Conservation (phyloP, 805 yeast species). For the Starmerella apis region DNA sequence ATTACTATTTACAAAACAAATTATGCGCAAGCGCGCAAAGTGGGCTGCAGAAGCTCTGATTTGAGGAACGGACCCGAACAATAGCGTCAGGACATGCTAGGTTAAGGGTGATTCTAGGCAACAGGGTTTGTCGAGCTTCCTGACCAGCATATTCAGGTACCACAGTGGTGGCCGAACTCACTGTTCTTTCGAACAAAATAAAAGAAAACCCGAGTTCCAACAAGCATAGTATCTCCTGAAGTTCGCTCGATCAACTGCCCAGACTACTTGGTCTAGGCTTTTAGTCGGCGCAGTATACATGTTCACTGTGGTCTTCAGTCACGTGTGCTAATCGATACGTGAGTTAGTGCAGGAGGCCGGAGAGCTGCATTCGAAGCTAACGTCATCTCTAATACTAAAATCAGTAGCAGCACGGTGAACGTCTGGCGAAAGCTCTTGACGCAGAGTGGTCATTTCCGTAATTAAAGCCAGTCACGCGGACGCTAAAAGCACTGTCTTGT, state of each 20-base stretch:
- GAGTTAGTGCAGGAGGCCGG: constrained; percentile 4
- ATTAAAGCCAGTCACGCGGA: not conserved
- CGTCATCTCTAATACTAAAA: constrained; percentile 6
- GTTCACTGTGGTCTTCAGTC: not conserved
- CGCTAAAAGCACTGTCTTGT: not conserved
- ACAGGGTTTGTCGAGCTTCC: not conserved
- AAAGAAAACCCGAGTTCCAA: no score
- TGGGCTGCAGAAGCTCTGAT: not conserved
- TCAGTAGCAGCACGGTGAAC: not conserved
- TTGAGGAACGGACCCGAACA: not conserved
- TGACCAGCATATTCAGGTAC: no score
- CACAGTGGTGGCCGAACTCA: no score
- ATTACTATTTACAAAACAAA: no score
- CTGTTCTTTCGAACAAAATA: no score
- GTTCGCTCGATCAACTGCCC: no score
- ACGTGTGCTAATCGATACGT: constrained; percentile 5
- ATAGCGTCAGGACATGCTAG: not conserved
- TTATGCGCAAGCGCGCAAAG: not conserved
- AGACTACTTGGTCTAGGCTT: no score
- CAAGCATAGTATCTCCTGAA: no score
- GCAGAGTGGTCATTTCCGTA: not conserved
- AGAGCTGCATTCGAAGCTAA: constrained; percentile 6
- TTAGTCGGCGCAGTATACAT: not conserved
- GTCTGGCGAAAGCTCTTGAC: not conserved
- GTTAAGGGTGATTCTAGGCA: not conserved